Percentiles rank a stretch among this genome's conserved stretches.
These are phyloP conservation scores for Russula griseocarnosa DNA, from an alignment of 768 basidiomycete species.

Conservation along the genomic window DNA sequence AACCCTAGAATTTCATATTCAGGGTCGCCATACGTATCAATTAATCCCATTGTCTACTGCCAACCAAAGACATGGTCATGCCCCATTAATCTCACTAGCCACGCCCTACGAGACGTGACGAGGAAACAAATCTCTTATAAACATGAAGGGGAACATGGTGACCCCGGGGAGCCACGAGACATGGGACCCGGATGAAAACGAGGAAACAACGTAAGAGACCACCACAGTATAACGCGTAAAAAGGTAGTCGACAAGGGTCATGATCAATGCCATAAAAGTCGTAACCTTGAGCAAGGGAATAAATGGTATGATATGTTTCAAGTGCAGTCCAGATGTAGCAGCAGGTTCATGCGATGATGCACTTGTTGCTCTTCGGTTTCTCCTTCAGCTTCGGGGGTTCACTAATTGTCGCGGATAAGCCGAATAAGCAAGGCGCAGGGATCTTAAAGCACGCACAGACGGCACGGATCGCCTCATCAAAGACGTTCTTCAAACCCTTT, in stretches of 20 bases:
- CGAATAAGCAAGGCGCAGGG: neutral
- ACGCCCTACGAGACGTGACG: slow-evolving; percentile 10
- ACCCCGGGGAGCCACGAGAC: slow-evolving; percentile 10
- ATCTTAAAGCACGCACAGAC: slow-evolving; percentile 62
- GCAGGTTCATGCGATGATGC: slow-evolving; percentile 55
- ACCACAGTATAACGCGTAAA: slow-evolving; percentile 31
- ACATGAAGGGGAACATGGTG: slow-evolving; percentile 20
- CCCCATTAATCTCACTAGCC: slow-evolving; percentile 10
- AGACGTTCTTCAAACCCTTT: slow-evolving; percentile 98
- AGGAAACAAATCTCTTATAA: slow-evolving; percentile 23
- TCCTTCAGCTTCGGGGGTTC: slow-evolving; percentile 66
- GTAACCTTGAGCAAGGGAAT: slow-evolving; percentile 64
- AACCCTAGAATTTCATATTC: slow-evolving; percentile 8
- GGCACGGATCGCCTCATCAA: slow-evolving; percentile 97
- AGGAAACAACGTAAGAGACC: slow-evolving; percentile 19
- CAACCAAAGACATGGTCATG: neutral
- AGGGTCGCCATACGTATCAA: neutral
- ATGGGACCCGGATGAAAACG: slow-evolving; percentile 15
- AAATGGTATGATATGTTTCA: slow-evolving; percentile 58
- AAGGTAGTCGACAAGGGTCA: slow-evolving; percentile 29
- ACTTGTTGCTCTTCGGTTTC: slow-evolving; percentile 49
- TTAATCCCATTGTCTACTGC: slow-evolving; percentile 4
- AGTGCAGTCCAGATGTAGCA: slow-evolving; percentile 29
- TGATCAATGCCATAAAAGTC: slow-evolving; percentile 47
- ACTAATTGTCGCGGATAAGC: slow-evolving; percentile 42